Evolutionary conservation across 768 basidiomycete genomes (phyloP).

Genomic region (Tubosaeta sp.): DNA sequence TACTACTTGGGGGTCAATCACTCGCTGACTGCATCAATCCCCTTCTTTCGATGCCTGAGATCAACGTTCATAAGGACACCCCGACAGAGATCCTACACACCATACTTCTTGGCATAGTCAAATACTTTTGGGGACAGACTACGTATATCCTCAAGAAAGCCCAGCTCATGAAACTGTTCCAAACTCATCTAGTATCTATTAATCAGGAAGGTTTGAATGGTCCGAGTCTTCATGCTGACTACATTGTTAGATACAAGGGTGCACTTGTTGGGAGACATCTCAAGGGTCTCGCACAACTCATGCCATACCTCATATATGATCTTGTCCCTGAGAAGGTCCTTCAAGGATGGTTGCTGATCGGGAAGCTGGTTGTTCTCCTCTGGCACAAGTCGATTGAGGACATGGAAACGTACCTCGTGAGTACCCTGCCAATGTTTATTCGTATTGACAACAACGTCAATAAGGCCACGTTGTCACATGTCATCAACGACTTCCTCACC

Average conservation of each 20-base stretch:
- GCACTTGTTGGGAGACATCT: slow-evolving; percentile 32
- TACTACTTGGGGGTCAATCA: background rate
- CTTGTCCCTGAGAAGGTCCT: slow-evolving; percentile 25
- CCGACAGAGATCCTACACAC: background rate
- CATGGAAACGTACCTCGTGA: background rate
- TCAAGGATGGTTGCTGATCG: slow-evolving; percentile 29
- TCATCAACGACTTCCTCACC: background rate
- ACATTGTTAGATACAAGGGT: slow-evolving; percentile 30
- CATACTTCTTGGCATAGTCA: slow-evolving; percentile 6
- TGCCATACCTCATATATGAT: slow-evolving; percentile 28
- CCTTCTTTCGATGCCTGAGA: background rate
- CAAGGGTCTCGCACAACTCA: slow-evolving; percentile 29
- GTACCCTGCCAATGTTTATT: background rate
- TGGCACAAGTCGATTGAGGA: slow-evolving; percentile 34
- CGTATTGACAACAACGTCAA: no score
- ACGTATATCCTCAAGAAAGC: slow-evolving; percentile 20
- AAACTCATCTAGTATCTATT: slow-evolving; percentile 23
- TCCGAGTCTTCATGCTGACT: no score
- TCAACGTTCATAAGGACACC: background rate
- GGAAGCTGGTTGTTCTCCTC: slow-evolving; percentile 33
- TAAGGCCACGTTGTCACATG: no score
- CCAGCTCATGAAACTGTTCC: slow-evolving; percentile 17
- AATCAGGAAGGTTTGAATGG: slow-evolving; percentile 18
- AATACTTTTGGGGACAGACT: slow-evolving; percentile 32
- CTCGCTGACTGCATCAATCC: background rate